Conservation (phyloP, 2,329 filamentous ascomycete genomes). For the Fusarium mundagurra region DNA sequence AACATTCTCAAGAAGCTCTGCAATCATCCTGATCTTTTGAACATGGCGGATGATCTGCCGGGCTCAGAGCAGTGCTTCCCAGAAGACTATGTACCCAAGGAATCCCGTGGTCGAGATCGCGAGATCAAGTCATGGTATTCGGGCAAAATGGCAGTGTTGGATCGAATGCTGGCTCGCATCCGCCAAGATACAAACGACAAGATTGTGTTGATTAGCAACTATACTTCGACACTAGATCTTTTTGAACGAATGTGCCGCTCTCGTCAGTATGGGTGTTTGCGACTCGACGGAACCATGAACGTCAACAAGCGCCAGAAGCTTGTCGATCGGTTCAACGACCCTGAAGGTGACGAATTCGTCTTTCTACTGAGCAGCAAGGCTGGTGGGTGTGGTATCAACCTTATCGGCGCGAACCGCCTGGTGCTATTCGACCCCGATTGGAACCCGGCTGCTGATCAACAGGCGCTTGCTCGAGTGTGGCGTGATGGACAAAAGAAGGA, state of each 20-base stretch:
- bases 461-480: conserved; percentile 97
- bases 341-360: conserved; percentile 87
- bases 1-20: conserved; percentile 97
- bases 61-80: conserved; percentile 86
- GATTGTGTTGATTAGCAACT: conserved; percentile 98
- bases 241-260: conserved; percentile 91
- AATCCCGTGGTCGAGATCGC: conserved; percentile 85
- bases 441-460: conserved; percentile 98
- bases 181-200: conserved; percentile 98
- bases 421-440: conserved; percentile 97
- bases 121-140: conserved; percentile 97
- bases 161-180: conserved; percentile 96
- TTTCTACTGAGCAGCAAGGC: conserved; percentile 98
- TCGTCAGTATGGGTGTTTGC: conserved; percentile 84
- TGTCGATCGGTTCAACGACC: conserved; percentile 97
- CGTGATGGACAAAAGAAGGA: conserved; percentile 99
- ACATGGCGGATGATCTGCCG: conserved; percentile 83
- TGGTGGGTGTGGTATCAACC: conserved; percentile 93
- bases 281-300: conserved; percentile 97
- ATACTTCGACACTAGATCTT: conserved; percentile 93
- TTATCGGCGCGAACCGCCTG: conserved; percentile 93
- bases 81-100: conserved; percentile 88
- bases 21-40: conserved; percentile 94
- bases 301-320: conserved; percentile 97
- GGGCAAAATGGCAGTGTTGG: conserved; percentile 98